Conservation (phyloP, 495 filamentous ascomycete species). For the Schizothecium vesticola region DNA sequence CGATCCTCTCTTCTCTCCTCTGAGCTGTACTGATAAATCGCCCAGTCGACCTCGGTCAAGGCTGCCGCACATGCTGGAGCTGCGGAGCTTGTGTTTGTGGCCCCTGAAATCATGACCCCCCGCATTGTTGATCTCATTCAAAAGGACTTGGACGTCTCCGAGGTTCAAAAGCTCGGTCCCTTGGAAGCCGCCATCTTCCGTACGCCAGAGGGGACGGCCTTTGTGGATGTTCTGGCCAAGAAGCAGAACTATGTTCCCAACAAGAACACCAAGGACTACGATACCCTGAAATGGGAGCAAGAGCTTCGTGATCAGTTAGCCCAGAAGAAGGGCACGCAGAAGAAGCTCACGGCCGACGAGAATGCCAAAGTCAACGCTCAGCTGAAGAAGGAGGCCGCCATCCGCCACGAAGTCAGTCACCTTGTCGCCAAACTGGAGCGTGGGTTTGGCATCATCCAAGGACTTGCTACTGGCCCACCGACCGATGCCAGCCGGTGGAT, state of each 20-base stretch:
- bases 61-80: slow-evolving; percentile 72
- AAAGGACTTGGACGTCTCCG: slow-evolving; percentile 59
- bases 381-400: slow-evolving; percentile 74
- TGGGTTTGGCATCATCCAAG: slow-evolving; percentile 77
- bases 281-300: slow-evolving; percentile 94
- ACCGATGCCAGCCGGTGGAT: slow-evolving; percentile 84
- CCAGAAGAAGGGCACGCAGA: slow-evolving; percentile 83
- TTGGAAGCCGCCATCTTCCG: slow-evolving; percentile 87
- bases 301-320: slow-evolving; percentile 85
- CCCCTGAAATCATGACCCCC: slow-evolving; percentile 74
- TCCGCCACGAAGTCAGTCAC: slow-evolving; percentile 62
- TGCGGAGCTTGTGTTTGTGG: slow-evolving; percentile 88
- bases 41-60: slow-evolving; percentile 43
- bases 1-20: neutral
- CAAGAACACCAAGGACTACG: slow-evolving; percentile 86
- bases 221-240: slow-evolving; percentile 82
- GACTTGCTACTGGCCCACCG: slow-evolving; percentile 77
- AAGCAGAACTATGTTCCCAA: slow-evolving; percentile 64
- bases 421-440: slow-evolving; percentile 65
- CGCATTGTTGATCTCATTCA: slow-evolving; percentile 67
- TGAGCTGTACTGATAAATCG: slow-evolving; percentile 14
- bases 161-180: slow-evolving; percentile 66
- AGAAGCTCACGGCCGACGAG: slow-evolving; percentile 86
- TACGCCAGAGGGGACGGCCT: slow-evolving; percentile 78
- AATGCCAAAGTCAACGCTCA: slow-evolving; percentile 86